These are phyloP conservation scores for Lachancea fermentati DNA, from an alignment of 805 yeast genomes.

Conservation along the genomic window DNA sequence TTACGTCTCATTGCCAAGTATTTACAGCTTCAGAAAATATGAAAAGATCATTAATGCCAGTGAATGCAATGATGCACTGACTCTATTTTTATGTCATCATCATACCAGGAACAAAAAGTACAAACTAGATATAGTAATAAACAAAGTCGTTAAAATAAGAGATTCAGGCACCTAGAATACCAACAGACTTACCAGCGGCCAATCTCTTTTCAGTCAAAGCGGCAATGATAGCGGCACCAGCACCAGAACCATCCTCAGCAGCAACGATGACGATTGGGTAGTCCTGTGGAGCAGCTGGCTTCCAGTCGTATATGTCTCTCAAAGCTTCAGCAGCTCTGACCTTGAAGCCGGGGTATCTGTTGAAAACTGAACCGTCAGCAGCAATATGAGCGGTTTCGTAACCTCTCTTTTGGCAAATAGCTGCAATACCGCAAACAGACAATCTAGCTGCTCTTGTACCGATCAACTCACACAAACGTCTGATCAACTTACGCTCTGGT, in stretches of 20 bases:
- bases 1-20: too few species aligned
- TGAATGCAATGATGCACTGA: background rate
- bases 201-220: conserved; percentile 84
- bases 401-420: conserved; percentile 81
- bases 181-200: conserved; percentile 63
- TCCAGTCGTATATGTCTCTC: conserved; percentile 86
- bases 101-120: background rate
- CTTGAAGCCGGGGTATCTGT: conserved; percentile 88
- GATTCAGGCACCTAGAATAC: conserved; percentile 32
- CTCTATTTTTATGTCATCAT: background rate
- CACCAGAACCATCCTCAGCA: conserved; percentile 98
- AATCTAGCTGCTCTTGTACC: conserved; percentile 92
- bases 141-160: background rate
- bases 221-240: conserved; percentile 97
- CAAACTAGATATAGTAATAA: background rate
- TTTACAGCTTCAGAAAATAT: too few species aligned
- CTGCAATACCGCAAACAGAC: conserved; percentile 93
- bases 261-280: conserved; percentile 84
- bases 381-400: conserved; percentile 80
- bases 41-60: conserved; percentile 1
- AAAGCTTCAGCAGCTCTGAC: conserved; percentile 84
- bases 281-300: conserved; percentile 34
- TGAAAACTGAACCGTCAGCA: conserved; percentile 94
- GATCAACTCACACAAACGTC: conserved; percentile 76
- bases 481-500: conserved; percentile 76